Evolutionary conservation across 2,329 filamentous ascomycete genomes (phyloP).

Genomic region (Coniochaeta hoffmannii): DNA sequence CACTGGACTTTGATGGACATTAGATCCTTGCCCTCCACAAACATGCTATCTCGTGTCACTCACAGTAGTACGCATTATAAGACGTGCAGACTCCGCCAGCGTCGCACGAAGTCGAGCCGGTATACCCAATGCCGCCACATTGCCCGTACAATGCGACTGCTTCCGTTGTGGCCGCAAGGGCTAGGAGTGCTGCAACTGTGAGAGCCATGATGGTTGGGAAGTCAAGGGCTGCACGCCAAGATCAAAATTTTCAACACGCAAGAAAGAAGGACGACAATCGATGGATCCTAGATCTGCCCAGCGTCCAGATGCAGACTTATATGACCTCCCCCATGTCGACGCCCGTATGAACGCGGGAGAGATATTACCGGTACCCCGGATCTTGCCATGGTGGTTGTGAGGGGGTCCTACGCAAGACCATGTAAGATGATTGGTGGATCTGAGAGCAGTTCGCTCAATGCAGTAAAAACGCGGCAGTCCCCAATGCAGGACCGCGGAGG

Average conservation of each 20-base stretch:
- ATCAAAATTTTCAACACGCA: not conserved
- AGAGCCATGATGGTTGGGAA: constrained; percentile 2
- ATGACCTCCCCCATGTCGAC: not conserved
- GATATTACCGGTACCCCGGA: not conserved
- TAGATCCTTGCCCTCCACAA: not conserved
- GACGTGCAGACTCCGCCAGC: constrained; percentile 9
- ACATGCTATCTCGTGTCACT: not conserved
- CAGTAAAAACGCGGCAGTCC: constrained; percentile 6
- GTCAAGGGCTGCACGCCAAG: not conserved
- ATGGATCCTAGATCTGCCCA: not conserved
- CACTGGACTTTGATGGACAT: constrained; percentile 9
- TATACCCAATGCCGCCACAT: constrained; percentile 12
- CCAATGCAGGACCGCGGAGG: constrained; percentile 19
- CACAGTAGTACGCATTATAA: constrained; percentile 13
- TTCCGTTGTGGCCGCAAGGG: constrained; percentile 6
- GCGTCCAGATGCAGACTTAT: not conserved
- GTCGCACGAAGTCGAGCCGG: constrained; percentile 8
- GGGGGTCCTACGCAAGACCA: not conserved
- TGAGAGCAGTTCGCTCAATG: not conserved
- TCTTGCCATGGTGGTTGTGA: not conserved
- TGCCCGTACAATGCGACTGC: constrained; percentile 8
- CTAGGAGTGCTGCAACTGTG: not conserved
- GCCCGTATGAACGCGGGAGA: not conserved
- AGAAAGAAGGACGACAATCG: not conserved
- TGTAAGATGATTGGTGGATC: constrained; percentile 19